These are phyloP conservation scores for Skeletonema marinoi DNA, from an alignment of 108 stramenopile species.

Conservation along the genomic window DNA sequence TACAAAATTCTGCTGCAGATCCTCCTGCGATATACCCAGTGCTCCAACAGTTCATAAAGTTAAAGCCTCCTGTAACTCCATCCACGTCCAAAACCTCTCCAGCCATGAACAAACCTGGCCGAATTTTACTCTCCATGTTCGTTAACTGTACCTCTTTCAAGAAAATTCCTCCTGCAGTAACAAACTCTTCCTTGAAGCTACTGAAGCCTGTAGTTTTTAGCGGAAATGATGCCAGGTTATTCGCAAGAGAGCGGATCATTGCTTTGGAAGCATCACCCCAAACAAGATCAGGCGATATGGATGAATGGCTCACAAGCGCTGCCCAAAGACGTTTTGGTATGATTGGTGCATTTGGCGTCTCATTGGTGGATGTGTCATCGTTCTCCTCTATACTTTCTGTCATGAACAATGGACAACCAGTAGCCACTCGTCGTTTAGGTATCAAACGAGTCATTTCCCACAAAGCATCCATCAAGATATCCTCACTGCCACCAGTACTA, in stretches of 20 bases:
- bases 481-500: slow-evolving; percentile 15
- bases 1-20: slow-evolving; percentile 40
- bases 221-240: slow-evolving; percentile 55
- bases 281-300: slow-evolving; percentile 40
- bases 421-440: slow-evolving; percentile 61
- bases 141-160: slow-evolving; percentile 81
- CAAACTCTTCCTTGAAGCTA: slow-evolving; percentile 94
- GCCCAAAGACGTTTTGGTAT: slow-evolving; percentile 84
- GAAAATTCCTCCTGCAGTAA: slow-evolving; percentile 87
- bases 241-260: slow-evolving; percentile 61
- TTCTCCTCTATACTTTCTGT: slow-evolving; percentile 46
- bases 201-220: slow-evolving; percentile 76
- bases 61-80: slow-evolving; percentile 90
- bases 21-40: slow-evolving; percentile 29
- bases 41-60: slow-evolving; percentile 91
- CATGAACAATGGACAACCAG: slow-evolving; percentile 67
- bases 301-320: slow-evolving; percentile 58
- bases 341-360: slow-evolving; percentile 30
- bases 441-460: slow-evolving; percentile 47
- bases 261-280: slow-evolving; percentile 81
- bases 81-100: slow-evolving; percentile 91
- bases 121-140: slow-evolving; percentile 76
- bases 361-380: slow-evolving; percentile 36
- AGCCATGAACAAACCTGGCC: slow-evolving; percentile 76
- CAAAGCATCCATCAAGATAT: slow-evolving; percentile 30